These are phyloP conservation scores for Umbelopsis isabellina DNA, from an alignment of 192 early-diverging fungal species.

Conservation along the genomic window DNA sequence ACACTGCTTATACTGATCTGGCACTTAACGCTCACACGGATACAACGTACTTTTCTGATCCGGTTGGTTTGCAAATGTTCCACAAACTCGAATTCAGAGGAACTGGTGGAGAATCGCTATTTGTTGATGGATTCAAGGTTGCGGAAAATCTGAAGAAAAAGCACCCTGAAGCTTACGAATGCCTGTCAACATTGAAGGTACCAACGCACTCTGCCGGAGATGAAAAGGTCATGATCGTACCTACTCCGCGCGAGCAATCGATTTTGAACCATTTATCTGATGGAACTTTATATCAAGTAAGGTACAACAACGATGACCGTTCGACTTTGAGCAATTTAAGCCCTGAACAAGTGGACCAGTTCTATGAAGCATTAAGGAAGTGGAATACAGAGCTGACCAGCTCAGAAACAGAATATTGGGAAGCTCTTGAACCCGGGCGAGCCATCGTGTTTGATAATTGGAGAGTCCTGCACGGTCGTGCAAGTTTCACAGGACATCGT, in stretches of 20 bases:
- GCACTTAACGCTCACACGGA: conserved; percentile 81
- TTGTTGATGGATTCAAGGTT: conserved; percentile 80
- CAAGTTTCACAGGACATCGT: conserved; percentile 72
- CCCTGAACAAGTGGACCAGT: conserved; percentile 52
- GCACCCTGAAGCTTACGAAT: conserved; percentile 61
- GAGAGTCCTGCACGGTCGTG: conserved; percentile 79
- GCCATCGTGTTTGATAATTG: conserved; percentile 85
- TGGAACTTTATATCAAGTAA: conserved; percentile 65
- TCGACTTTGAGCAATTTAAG: conserved; percentile 57
- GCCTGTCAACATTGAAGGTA: conserved; percentile 60
- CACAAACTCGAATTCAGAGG: conserved; percentile 74
- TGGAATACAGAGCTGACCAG: conserved; percentile 66
- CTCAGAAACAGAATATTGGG: conserved; percentile 66
- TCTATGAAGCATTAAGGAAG: conserved; percentile 71
- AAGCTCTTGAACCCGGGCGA: conserved; percentile 65
- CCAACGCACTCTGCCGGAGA: conserved; percentile 81
- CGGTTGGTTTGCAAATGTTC: conserved; percentile 81
- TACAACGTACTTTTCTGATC: conserved; percentile 88
- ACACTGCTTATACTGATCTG: conserved; percentile 80
- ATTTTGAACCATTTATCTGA: conserved; percentile 69
- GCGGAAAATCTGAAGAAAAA: conserved; percentile 62
- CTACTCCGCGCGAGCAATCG: conserved; percentile 58
- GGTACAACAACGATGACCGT: conserved; percentile 87
- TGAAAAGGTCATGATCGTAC: conserved; percentile 59
- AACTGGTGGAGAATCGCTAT: conserved; percentile 72